phyloP scores from a whole-genome alignment of 768 basidiomycete genomes.

The Suillus weaverae region DNA sequence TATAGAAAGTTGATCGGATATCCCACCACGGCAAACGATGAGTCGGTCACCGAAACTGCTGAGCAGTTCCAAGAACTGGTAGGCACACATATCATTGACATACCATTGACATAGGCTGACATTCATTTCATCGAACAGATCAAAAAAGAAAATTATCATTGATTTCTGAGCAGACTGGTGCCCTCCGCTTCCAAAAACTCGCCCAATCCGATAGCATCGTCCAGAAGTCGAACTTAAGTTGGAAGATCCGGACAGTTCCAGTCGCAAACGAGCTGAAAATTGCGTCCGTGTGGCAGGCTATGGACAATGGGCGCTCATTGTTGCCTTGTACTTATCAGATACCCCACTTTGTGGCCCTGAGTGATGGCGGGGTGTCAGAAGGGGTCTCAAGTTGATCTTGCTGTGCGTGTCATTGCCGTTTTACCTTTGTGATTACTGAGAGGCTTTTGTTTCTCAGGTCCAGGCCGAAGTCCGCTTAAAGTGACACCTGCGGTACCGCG shows the following conservation, averaged over 20 bases:
- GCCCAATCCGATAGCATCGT: constrained; percentile 28
- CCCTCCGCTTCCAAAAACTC: constrained; percentile 4
- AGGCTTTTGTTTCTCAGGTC: not conserved
- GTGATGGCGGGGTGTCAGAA: not conserved
- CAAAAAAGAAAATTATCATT: not conserved
- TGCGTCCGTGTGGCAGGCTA: constrained; percentile 42
- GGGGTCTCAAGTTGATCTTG: not conserved
- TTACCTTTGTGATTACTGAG: not conserved
- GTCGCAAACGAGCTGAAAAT: constrained; percentile 52
- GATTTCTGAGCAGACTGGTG: constrained; percentile 5
- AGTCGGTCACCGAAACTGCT: not conserved
- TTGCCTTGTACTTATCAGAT: constrained; percentile 14
- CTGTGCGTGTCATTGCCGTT: not conserved
- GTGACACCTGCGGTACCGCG: not conserved
- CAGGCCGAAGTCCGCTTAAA: not conserved
- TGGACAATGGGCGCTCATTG: not conserved
- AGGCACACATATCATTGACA: constrained; percentile 1
- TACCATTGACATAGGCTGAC: not conserved
- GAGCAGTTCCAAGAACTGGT: not conserved
- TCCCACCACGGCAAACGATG: not conserved
- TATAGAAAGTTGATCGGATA: not conserved
- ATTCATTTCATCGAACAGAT: not conserved
- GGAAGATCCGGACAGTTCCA: constrained; percentile 25
- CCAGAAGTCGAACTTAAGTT: constrained; percentile 70
- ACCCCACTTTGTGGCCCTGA: constrained; percentile 20